Base-by-base conservation (phyloP, 257 asterid genomes). In the Mitragyna speciosa region DNA sequence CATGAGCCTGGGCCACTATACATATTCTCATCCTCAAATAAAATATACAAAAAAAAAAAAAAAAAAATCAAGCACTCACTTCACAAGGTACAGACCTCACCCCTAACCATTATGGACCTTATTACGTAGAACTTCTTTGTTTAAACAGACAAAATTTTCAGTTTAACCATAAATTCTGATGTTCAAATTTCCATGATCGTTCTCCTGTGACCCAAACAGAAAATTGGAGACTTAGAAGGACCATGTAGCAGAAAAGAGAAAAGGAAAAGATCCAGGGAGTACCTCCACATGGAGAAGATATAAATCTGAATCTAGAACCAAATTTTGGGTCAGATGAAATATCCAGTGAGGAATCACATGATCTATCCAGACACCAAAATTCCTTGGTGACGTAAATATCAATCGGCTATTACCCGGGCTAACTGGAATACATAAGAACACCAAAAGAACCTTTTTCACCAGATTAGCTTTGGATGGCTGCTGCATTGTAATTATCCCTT, bases 201-300 rank as follows among this genome's bases (percentile, higher is more conserved):
- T 2, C 24, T 5, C 1, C 14, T 6, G 31, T 8, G 31, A 69
- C 52, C n/a, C n/a, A 11, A 72, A 56, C 31, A 17, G 33, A 49
- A 10, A 61, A 24, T 61, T 14, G 5, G 31, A 59, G 15, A 28
- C 41, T 3, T 26, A 26, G 1, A 28, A 28, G 67, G 67, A 28
- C 20, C 66, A 20, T 24, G 43, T 65, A 30, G 70, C 24, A 72
- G 39, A 7, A 48, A 48, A 19, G 70, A 33, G 73, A 63, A n/a
- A 63, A 63, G 72, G 63, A 54, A 65, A 73, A 26, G 39, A 72
- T 59, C 66, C 33, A 45, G 72, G 76, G 26, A 54, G 74, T 80
- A 92, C 98, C 97, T 93, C 96, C 64, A 89, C 84, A 48, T 92
- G 98, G 73, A 93, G 98, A 83, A 93, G 98, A 86, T 89, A 84